Evolutionary conservation across 106 monocot species (phyloP), one percentile per base, ranked within the genome.

Genomic region (Allium cepa): DNA sequence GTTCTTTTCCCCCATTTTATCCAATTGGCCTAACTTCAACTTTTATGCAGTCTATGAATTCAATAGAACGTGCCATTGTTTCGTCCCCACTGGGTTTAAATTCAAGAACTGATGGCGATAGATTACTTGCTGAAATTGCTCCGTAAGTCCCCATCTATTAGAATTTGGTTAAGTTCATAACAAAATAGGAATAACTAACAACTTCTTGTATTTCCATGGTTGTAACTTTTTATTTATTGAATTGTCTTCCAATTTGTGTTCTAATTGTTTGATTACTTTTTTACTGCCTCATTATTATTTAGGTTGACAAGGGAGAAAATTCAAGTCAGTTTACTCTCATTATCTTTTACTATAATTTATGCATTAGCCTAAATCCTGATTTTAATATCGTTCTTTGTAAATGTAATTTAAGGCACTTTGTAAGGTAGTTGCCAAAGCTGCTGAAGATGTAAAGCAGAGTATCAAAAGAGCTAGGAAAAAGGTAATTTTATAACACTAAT

Each of bases 401-500:
- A 22, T 17, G 46, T 56, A 26, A 11, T 59, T 36, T 36, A 36
- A 96, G 96, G 96, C 96, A 75, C 50, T 96, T 18, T 92, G 91
- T 65, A 96, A 96, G 76, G 77, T 96, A 13, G 84, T 89, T 49
- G 27, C 79, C 61, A 92, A 92, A 78, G 85, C 82, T 71, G 83
- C 92, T 71, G 92, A 96, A 80, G 96, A 86, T 82, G 84, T 88
- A 48, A 92, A 92, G 71, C 96, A 88, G 69, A 89, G 96, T 76
- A 92, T 96, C 18, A 81, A 92, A 91, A 88, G 96, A 80, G 88
- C 92, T 53, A 85, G 92, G 0, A 92, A 96, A 77, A 96, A 96
- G 91, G 96, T 36, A 36, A 36, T 36, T 0, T 36, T 36, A 36
- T 5, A 36, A 36, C 36, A 36, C 36, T 5, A 36, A 36, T 36